phyloP scores from a whole-genome alignment of 306 rosid genomes.

The Casuarina glauca region DNA sequence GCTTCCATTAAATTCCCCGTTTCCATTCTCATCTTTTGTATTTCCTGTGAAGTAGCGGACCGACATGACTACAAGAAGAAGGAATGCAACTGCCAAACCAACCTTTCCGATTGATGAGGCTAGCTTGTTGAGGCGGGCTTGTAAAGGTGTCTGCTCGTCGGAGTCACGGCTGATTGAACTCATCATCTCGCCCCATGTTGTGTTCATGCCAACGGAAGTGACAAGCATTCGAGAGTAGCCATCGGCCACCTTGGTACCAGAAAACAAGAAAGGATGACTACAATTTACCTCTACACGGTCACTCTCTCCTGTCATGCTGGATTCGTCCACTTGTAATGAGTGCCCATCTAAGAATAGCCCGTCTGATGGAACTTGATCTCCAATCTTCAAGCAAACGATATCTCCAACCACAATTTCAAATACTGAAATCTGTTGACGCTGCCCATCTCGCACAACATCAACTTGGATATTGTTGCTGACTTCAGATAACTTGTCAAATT shows the following conservation, averaged over 20 bases:
- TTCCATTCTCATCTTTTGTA: constrained; percentile 13
- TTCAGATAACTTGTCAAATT: constrained; percentile 22
- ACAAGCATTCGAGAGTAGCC: constrained; percentile 32
- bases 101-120: constrained; percentile 7
- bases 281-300: constrained; percentile 26
- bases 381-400: constrained; percentile 29
- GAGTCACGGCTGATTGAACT: constrained; percentile 16
- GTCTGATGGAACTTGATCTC: constrained; percentile 34
- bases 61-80: constrained; percentile 5
- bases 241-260: constrained; percentile 29
- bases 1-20: not conserved
- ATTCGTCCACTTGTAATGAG: constrained; percentile 20
- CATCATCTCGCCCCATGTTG: constrained; percentile 32
- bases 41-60: constrained; percentile 17
- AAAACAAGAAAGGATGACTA: constrained; percentile 30
- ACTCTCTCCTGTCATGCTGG: constrained; percentile 28
- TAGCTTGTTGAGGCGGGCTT: constrained; percentile 18
- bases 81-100: constrained; percentile 22
- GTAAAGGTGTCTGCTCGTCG: constrained; percentile 17
- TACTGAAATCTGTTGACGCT: constrained; percentile 8
- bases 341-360: constrained; percentile 30
- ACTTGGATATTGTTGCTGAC: constrained; percentile 17
- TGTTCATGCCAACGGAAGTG: constrained; percentile 34
- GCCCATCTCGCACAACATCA: constrained; percentile 30
- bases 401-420: constrained; percentile 35